Percentiles rank a stretch among this genome's conserved stretches.
These are phyloP conservation scores for Tillandsia fasciculata DNA, from an alignment of 176 grass and related monocot species.

Conservation along the genomic window DNA sequence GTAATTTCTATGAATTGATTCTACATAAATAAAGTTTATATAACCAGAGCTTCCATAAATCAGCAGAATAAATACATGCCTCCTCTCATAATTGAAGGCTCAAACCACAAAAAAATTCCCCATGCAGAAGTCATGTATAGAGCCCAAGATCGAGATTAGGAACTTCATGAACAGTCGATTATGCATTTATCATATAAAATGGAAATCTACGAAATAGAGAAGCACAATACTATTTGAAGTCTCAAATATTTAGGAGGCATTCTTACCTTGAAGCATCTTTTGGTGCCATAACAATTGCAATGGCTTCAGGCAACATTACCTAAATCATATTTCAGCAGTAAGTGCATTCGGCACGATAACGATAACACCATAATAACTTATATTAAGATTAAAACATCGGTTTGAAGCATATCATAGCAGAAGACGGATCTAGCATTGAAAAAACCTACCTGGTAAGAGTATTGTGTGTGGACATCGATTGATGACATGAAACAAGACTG, in stretches of 20 bases:
- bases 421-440: background rate
- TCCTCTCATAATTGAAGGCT: background rate
- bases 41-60: too few relatives aligned
- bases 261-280: conserved; percentile 36
- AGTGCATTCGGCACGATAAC: background rate
- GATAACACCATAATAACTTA: background rate
- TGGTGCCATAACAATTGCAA: conserved; percentile 62
- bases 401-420: conserved; percentile 9
- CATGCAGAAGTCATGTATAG: background rate
- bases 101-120: background rate
- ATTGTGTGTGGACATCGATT: conserved; percentile 48
- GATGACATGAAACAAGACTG: conserved; percentile 61
- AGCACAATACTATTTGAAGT: background rate
- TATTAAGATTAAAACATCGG: background rate
- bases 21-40: too few relatives aligned
- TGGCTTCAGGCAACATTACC: conserved; percentile 52
- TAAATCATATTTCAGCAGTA: conserved; percentile 14
- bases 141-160: background rate
- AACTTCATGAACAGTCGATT: background rate
- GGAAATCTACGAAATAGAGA: background rate
- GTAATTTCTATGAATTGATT: too few relatives aligned
- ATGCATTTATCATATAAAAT: background rate
- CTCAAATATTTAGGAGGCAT: background rate
- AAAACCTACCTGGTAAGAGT: conserved; percentile 40
- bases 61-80: too few relatives aligned